phyloP scores from a whole-genome alignment of 164 flowering plant genomes.

The Vitis rupestris region DNA sequence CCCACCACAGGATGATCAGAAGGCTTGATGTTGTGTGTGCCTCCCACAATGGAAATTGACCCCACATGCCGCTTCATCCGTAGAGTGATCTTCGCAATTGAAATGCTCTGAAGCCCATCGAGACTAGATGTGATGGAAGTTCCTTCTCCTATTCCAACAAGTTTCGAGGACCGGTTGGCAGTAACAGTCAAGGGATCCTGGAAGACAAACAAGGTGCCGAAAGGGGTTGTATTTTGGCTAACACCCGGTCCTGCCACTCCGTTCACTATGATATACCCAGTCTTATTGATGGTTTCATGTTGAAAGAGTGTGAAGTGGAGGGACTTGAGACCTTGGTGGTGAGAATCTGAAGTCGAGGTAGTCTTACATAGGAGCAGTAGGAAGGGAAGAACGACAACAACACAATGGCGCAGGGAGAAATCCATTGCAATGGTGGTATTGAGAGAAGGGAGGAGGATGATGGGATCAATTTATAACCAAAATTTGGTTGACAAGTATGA shows the following conservation, averaged over 20 bases:
- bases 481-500: background rate
- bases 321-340: constrained; percentile 30
- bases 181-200: constrained; percentile 33
- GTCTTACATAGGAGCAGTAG: background rate
- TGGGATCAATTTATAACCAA: too few species aligned
- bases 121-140: constrained; percentile 29
- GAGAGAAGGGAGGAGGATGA: background rate
- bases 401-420: background rate
- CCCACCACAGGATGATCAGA: constrained; percentile 47
- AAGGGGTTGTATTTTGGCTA: constrained; percentile 35
- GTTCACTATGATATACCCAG: constrained; percentile 30
- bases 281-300: constrained; percentile 44
- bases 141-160: constrained; percentile 32
- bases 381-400: constrained; percentile 4
- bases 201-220: constrained; percentile 40
- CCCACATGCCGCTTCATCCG: constrained; percentile 32
- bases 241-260: constrained; percentile 34
- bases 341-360: constrained; percentile 17
- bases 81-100: constrained; percentile 37
- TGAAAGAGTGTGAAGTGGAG: constrained; percentile 43
- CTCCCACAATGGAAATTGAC: constrained; percentile 39
- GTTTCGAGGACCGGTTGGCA: constrained; percentile 25
- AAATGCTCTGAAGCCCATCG: constrained; percentile 36
- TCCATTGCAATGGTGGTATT: constrained; percentile 7
- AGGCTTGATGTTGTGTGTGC: constrained; percentile 33